Evolutionary conservation across 2,329 filamentous ascomycete genomes (phyloP), one percentile per base, ranked within the genome.

Genomic region (Helotiales sp.): DNA sequence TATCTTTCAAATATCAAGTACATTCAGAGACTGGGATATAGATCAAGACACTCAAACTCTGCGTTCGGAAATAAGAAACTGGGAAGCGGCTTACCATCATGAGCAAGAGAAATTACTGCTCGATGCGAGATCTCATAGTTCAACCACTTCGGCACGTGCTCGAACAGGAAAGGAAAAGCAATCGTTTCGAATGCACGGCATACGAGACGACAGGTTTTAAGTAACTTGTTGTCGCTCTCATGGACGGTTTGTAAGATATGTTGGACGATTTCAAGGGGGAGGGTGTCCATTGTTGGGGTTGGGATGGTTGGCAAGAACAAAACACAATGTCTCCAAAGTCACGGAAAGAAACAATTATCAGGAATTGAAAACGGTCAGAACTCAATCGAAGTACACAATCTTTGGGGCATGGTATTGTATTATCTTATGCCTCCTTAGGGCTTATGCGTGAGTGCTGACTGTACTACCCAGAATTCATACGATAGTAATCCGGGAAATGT

Each of bases 111-210:
- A 17, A 58, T n/a, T 40, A 59, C 48, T 6, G 46, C 27, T 30
- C 46, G 51, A 9, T 63, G 57, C 24, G 55, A 58, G 10, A 30
- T 42, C 15, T 49, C 36, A 29, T 50, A 54, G 54, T 60, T 29
- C n/a, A 63, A 55, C 60, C 60, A 69, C 10, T 54, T 17, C 2
- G 54, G 56, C 9, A 69, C 47, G 27, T 63, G 52, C 3, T 48
- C 51, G 53, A 65, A 68, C 17, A 67, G 27, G n/a, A 57, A 6
- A 3, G 61, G 52, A 31, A 63, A 66, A 15, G 61, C 40, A n/a
- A 67, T 34, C 4, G 47, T 40, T 33, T 62, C 53, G 47, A 67
- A 63, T 10, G 34, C 42, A 30, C 48, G 54, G n/a, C 30, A 61
- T n/a, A 64, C 52, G 17, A 63, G 55, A 13, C 66, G 58, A n/a